Evolutionary conservation across 805 yeast genomes (phyloP), one percentile per base, ranked within the genome.

Genomic region (Torulaspora indica): DNA sequence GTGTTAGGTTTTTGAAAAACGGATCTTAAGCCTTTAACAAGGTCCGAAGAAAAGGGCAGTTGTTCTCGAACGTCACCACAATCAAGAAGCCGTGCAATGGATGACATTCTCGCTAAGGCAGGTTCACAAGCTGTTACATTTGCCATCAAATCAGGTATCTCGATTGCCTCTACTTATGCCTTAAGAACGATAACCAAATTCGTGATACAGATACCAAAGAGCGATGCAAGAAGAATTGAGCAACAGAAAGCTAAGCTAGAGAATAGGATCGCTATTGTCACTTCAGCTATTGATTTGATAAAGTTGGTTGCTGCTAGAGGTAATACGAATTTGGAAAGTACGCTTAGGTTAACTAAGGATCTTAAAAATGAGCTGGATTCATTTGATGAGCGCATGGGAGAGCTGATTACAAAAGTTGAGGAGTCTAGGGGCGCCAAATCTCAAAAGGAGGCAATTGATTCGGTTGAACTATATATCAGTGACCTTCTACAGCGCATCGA

Each of bases 41-140:
- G 20, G 20, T 31, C 12, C 23, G 34, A 15, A 13, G 22, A 5
- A 12, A 31, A 10, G n/a, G 14, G 15, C 34, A 15, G n/a, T 10
- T 8, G 12, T 36, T 23, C 23, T 23, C 13, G 13, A 8, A n/a
- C 1, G 13, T 18, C 14, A 8, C 9, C 13, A n/a, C n/a, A 23
- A 18, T 6, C n/a, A 20, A n/a, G 4, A 14, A 20, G 14, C 40
- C n/a, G 7, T 13, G 25, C 12, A 20, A 71, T 71, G 75, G 75
- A 71, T 52, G 72, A 71, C 25, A 33, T 69, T 30, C 43, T 71
- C 18, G 63, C 70, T 4, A 70, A 72, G 63, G 93, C 93, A 2
- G 84, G 89, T 24, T 78, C 77, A 40, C 89, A 84, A 52, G 85
- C 86, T 1, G 85, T 85, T n/a, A 75, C 87, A 2, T 81, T 85